Conservation (phyloP, 139 green algal genomes). For the Chlorella ohadii region DNA sequence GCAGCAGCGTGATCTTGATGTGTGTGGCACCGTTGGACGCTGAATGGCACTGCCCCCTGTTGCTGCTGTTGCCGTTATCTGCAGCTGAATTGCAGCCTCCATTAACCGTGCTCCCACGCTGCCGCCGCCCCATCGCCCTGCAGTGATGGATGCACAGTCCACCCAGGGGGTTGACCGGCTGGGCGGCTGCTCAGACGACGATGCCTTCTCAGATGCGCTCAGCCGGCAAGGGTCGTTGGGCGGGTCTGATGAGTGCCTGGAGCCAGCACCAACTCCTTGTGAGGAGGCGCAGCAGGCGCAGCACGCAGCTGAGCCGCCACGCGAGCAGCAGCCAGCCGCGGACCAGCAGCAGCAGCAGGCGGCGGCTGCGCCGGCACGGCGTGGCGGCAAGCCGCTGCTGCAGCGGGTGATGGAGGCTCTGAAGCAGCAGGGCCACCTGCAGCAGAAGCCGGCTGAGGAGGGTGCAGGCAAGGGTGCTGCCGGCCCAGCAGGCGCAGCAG, state of each 20-base stretch:
- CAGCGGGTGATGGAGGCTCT: conserved; percentile 15
- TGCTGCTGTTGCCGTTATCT: not conserved
- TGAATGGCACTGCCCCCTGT: too few relatives aligned
- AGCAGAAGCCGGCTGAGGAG: too few relatives aligned
- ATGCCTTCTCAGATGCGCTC: conserved; percentile 16
- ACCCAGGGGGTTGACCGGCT: not conserved
- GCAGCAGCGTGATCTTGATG: too few relatives aligned
- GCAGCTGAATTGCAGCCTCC: not conserved
- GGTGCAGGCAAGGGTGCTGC: not conserved
- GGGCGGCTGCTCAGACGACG: not conserved
- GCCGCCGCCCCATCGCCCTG: not conserved
- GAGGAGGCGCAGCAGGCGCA: not conserved
- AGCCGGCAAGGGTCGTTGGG: conserved; percentile 12
- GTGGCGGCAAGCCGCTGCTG: conserved; percentile 17
- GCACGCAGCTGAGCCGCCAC: not conserved
- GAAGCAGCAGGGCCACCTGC: conserved; percentile 2
- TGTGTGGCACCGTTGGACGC: too few relatives aligned
- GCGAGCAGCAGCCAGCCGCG: not conserved
- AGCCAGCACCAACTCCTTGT: not conserved
- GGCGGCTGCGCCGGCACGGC: not conserved
- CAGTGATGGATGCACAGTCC: not conserved
- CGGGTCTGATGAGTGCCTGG: not conserved
- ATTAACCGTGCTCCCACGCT: not conserved
- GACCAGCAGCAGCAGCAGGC: not conserved
- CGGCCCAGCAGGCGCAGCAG: not conserved